These are phyloP conservation scores for Cicer yamashitae DNA, from an alignment of 306 rosid species.

Conservation along the genomic window DNA sequence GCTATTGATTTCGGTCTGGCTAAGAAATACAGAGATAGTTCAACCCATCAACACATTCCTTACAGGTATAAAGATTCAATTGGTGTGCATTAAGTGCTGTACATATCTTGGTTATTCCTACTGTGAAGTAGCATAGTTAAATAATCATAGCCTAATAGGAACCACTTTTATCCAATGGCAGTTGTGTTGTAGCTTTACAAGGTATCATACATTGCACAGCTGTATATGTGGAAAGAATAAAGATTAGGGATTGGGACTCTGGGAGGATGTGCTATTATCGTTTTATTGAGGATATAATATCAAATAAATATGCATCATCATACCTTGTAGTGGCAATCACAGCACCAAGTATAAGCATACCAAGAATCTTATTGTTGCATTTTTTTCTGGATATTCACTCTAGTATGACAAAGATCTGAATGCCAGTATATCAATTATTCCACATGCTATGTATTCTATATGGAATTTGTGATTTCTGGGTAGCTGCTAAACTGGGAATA, in stretches of 20 bases:
- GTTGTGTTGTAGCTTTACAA: constrained; percentile 29
- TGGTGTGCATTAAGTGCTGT: constrained; percentile 2
- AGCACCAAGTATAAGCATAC: not conserved
- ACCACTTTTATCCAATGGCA: constrained; percentile 4
- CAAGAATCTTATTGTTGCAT: not conserved
- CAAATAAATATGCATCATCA: constrained; percentile 15
- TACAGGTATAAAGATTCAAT: constrained; percentile 70
- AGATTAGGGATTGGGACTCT: not conserved
- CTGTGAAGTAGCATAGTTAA: constrained; percentile 13
- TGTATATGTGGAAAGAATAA: constrained; percentile 6
- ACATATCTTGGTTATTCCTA: constrained; percentile 27
- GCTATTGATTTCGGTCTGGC: constrained; percentile 96
- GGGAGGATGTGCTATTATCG: constrained; percentile 1
- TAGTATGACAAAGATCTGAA: not conserved
- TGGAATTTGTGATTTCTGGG: not conserved
- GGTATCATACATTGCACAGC: constrained; percentile 1
- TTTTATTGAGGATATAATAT: constrained; percentile 23
- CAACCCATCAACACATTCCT: constrained; percentile 96
- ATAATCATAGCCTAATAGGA: not conserved
- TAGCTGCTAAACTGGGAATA: constrained; percentile 13
- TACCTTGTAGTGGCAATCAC: not conserved
- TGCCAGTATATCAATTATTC: not conserved
- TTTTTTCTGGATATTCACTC: constrained; percentile 17
- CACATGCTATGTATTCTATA: constrained; percentile 20
- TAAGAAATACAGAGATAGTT: constrained; percentile 89